These are phyloP conservation scores for Coemansia sp. DNA, from an alignment of 192 early-diverging fungal species.

Conservation along the genomic window DNA sequence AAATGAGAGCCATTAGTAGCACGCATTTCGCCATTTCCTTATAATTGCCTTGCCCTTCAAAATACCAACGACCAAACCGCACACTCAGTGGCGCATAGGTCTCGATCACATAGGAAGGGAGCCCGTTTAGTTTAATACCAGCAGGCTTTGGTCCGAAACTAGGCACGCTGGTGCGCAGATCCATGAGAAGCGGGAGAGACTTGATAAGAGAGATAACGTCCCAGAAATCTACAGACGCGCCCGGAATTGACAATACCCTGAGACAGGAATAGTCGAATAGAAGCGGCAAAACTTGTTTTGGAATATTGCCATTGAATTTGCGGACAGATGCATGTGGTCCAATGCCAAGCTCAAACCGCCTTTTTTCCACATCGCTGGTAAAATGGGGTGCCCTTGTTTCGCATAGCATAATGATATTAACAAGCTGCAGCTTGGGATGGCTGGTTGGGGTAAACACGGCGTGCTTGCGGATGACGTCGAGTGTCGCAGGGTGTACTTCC, in stretches of 20 bases:
- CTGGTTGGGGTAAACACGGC: background rate
- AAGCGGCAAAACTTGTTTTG: background rate
- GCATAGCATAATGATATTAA: background rate
- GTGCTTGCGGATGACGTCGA: background rate
- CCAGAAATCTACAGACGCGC: background rate
- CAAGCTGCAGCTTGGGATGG: background rate
- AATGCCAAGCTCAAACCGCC: background rate
- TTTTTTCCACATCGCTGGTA: background rate
- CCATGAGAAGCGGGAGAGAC: background rate
- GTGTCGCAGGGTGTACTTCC: background rate
- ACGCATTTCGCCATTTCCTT: too few species aligned
- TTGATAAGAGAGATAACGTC: background rate
- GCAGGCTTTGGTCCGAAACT: background rate
- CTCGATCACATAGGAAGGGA: background rate
- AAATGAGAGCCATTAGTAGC: too few species aligned
- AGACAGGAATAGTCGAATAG: background rate
- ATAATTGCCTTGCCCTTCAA: too few species aligned
- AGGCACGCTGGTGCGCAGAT: background rate
- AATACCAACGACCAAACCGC: too few species aligned
- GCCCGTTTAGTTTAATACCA: background rate
- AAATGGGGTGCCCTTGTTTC: background rate
- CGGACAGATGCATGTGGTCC: background rate
- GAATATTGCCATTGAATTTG: background rate
- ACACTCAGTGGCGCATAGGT: background rate
- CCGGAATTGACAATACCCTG: background rate